Percentiles rank a stretch among this genome's conserved stretches.
These are phyloP conservation scores for Acanthochlamys bracteata DNA, from an alignment of 106 monocot genomes.

Conservation along the genomic window DNA sequence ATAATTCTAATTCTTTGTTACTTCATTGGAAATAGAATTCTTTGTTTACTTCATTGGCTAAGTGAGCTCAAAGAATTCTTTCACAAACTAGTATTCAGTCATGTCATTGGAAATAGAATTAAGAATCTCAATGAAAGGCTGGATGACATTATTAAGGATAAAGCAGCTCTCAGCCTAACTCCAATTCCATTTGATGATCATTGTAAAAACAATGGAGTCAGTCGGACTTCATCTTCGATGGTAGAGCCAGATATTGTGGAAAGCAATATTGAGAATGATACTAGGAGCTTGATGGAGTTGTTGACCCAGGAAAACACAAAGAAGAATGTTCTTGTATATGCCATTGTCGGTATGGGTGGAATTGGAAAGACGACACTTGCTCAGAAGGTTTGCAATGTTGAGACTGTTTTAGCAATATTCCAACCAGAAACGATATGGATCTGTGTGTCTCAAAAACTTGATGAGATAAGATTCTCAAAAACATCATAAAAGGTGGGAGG, in stretches of 20 bases:
- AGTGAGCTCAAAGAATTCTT: too few species aligned
- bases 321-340: background rate
- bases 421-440: conserved; percentile 2
- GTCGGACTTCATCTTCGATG: background rate
- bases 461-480: background rate
- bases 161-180: background rate
- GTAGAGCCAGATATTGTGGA: conserved; percentile 9
- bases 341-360: conserved; percentile 8
- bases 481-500: background rate
- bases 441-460: conserved; percentile 9
- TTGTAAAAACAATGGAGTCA: background rate
- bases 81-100: background rate
- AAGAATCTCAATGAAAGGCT: conserved; percentile 1
- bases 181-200: background rate
- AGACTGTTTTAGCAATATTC: background rate
- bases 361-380: conserved; percentile 7
- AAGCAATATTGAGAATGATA: background rate
- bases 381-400: background rate
- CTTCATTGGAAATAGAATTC: background rate
- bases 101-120: background rate
- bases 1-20: background rate
- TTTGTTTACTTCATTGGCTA: background rate
- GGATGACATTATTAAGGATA: background rate
- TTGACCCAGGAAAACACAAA: background rate
- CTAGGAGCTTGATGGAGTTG: background rate